Base-by-base conservation (phyloP, 2,329 filamentous ascomycete species). In the Periconia macrospinosa region DNA sequence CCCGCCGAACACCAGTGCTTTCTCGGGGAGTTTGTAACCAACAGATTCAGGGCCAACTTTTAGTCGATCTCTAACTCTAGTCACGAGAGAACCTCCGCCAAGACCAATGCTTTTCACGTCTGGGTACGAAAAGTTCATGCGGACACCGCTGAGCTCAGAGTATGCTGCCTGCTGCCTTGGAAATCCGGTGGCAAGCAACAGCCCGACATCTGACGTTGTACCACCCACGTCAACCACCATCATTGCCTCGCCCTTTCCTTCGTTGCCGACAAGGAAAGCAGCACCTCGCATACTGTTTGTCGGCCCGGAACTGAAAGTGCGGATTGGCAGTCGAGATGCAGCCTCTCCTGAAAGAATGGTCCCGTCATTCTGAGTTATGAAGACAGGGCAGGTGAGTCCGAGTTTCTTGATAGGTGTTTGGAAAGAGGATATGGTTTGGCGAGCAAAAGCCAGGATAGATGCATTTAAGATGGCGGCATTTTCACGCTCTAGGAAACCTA, bases 191-290 rank as follows among this genome's bases (percentile, higher is more conserved):
- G 81, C 76, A 7, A 85, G 76, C 3, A 89, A 68, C 0, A 86
- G 69, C 0, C 86, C 85, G 11, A 87, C 83, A 58, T 88, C 86
- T 0, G 84, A 83, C 0, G 86, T 88, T 0, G 86, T 89, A 2
- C 86, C 86, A 0, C 86, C 86, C 49, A 89, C 83, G 61, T 89
- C 86, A 1, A 88, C 81, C 0, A 88, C 85, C 74, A 88, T 83
- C 59, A 83, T 40, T 74, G 82, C 56, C 78, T 83, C 65, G 9
- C 60, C 60, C 15, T 65, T 58, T 33, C 63, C 54, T 47, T 69
- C 56, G 43, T 65, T 66, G 6, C 69, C 70, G 7, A 72, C 63
- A 0, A 75, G 55, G 47, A 73, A 79, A 1, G 75, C 75, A 11
- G 79, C 80, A 11, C 80, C 80, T 13, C 79, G 75, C 76, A 83